Evolutionary conservation across 371 early-diverging fungal species (phyloP).

Genomic region (Mortierella sp.): DNA sequence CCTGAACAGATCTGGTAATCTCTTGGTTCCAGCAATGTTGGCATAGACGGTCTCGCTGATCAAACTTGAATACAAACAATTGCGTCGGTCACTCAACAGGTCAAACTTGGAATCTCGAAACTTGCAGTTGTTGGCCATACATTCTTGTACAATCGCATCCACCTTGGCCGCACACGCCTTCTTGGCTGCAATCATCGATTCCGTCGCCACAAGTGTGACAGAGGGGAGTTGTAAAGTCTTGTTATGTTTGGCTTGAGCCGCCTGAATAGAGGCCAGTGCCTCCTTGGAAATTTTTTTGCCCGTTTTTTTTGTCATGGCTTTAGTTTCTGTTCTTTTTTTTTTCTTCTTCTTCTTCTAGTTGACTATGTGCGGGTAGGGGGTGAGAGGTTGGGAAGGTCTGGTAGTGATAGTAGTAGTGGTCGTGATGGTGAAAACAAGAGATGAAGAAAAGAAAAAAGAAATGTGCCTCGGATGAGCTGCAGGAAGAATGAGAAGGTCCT

Average conservation of each 20-base stretch:
- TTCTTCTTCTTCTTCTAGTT: background rate
- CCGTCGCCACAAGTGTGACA: conserved; percentile 37
- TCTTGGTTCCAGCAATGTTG: conserved; percentile 36
- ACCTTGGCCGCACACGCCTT: conserved; percentile 43
- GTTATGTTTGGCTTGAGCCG: conserved; percentile 40
- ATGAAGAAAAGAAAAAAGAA: background rate
- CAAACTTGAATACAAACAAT: conserved; percentile 35
- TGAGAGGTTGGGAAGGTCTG: background rate
- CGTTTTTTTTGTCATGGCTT: conserved; percentile 20
- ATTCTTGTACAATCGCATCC: conserved; percentile 49
- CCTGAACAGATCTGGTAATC: conserved; percentile 34
- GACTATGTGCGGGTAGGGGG: background rate
- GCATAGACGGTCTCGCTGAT: conserved; percentile 38
- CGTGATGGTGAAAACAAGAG: background rate
- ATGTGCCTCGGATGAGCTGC: no score
- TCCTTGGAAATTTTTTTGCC: conserved; percentile 23
- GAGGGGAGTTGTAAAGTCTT: conserved; percentile 32
- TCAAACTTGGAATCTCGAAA: conserved; percentile 49
- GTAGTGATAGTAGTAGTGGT: background rate
- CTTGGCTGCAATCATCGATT: conserved; percentile 39
- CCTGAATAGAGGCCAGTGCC: conserved; percentile 4
- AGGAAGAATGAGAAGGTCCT: no score
- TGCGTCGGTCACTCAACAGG: conserved; percentile 38
- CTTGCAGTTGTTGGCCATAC: conserved; percentile 37
- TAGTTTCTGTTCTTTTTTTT: background rate